Base-by-base conservation (phyloP, 129 eudicot species). In the Glebionis coronaria region DNA sequence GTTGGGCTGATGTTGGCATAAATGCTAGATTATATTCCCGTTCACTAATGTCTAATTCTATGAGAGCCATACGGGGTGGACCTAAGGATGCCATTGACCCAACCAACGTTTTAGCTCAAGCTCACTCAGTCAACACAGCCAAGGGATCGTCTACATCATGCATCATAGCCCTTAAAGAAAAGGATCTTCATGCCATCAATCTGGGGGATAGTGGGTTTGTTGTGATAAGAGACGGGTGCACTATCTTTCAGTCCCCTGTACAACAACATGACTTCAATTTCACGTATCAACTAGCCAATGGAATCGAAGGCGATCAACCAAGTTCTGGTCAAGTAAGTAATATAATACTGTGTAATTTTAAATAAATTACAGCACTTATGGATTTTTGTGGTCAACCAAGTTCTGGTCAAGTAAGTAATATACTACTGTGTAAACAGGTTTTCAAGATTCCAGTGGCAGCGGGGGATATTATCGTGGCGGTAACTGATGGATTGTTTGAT, bases 181-280 rank as follows among this genome's bases (percentile, higher is more conserved):
- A 92, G 95, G 86, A 73, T 31, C 79, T 93, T 55, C 90, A 84
- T 75, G 97, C 97, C 58, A 82, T 89, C 31, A 93, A 93, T 69
- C 82, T 93, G 14, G 98, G 98, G 29, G 98, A 88, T 63, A 93
- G 98, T 71, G 98, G 97, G 52, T 93, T 93, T 20, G 83, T 93
- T 23, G 72, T 93, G 60, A 76, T 88, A 51, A 86, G 98, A 77
- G 95, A 93, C 49, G 97, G 97, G 12, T 63, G 77, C 59, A 73
- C 81, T 1, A 50, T 93, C 35, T 93, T 93, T 54, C 84, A 85
- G 6, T 86, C 98, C 18, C 97, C 97, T 47, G 88, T 75, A 31
- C 98, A 93, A 73, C 97, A 86, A 63, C 91, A 86, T 54, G 85
- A 90, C 68, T 93, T 93, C 82, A 93, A 93, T 77, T 93, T 84